A percentile compares a stretch with the other conserved stretches of the same genome.
phyloP scores from a whole-genome alignment of 75 land plant species.

The Adiantum capillusveneris region DNA sequence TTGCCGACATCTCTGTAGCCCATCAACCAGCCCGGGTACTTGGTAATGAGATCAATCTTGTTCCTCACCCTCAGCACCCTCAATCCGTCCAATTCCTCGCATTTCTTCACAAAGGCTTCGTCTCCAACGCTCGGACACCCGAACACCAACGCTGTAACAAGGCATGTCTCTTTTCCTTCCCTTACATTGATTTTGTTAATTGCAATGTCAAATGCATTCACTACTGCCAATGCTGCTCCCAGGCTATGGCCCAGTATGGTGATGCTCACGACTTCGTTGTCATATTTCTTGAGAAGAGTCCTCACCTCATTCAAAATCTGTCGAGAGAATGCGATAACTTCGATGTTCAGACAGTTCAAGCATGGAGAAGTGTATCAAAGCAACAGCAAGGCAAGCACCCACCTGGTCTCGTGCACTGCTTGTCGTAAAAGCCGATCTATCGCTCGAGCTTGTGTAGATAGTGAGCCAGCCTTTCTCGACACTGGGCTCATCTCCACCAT shows the following conservation, averaged over 20 bases:
- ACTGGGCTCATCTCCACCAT: constrained; percentile 18
- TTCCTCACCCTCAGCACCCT: constrained; percentile 44
- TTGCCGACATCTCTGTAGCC: constrained; percentile 35
- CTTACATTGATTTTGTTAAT: constrained; percentile 23
- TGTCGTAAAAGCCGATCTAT: constrained; percentile 31
- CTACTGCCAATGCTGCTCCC: constrained; percentile 43
- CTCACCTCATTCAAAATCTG: constrained; percentile 20
- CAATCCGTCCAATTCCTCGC: constrained; percentile 25
- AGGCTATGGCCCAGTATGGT: constrained; percentile 63
- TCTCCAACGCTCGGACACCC: constrained; percentile 66
- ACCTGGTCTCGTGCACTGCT: constrained; percentile 51
- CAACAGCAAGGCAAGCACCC: no score
- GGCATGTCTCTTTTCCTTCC: constrained; percentile 9
- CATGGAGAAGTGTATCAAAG: no score
- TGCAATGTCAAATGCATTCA: constrained; percentile 57
- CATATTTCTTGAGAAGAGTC: constrained; percentile 25
- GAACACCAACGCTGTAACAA: constrained; percentile 50
- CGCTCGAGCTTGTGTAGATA: constrained; percentile 44
- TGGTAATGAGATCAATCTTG: constrained; percentile 46
- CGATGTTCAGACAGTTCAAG: neutral
- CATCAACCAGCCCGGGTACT: constrained; percentile 33
- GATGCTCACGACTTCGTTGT: constrained; percentile 50
- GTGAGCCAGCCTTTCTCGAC: constrained; percentile 51
- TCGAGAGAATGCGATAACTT: neutral
- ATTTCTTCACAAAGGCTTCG: constrained; percentile 31